Conservation (phyloP, 106 monocot genomes). For the Dioscorea alata region DNA sequence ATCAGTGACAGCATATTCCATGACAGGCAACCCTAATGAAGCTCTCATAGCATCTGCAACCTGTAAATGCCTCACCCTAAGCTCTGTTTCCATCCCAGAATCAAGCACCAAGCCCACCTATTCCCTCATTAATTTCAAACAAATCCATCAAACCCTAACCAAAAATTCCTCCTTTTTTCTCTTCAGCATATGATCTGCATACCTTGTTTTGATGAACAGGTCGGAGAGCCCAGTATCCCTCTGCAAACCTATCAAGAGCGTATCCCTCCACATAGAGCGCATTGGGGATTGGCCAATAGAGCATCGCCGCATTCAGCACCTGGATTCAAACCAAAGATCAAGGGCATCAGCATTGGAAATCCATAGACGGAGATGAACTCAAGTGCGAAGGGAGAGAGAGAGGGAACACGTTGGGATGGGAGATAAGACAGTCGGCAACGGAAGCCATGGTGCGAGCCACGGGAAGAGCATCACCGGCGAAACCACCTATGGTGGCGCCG, state of each 20-base stretch:
- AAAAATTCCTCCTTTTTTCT: background rate
- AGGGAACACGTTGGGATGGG: constrained; percentile 65
- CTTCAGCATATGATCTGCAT: background rate
- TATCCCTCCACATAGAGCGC: constrained; percentile 91
- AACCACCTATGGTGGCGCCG: constrained; percentile 82
- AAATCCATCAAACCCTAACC: no score
- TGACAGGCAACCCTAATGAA: constrained; percentile 69
- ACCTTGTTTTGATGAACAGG: constrained; percentile 98
- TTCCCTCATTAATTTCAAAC: background rate
- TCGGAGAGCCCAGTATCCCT: constrained; percentile 89
- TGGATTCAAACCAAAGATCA: constrained; percentile 11
- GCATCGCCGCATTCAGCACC: constrained; percentile 98
- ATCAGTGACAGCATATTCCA: constrained; percentile 82
- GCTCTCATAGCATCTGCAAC: constrained; percentile 89
- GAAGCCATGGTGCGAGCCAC: constrained; percentile 70
- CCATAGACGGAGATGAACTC: background rate
- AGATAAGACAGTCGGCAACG: constrained; percentile 88
- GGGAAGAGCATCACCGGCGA: constrained; percentile 85
- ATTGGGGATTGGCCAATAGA: constrained; percentile 90
- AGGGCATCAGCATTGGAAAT: background rate
- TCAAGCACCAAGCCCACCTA: constrained; percentile 94
- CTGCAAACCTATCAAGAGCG: constrained; percentile 92
- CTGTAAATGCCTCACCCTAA: constrained; percentile 76
- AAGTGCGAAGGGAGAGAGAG: background rate
- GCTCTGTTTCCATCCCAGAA: constrained; percentile 89